Evolutionary conservation across 495 filamentous ascomycete species (phyloP).

Genomic region (Xeromyces bisporus): DNA sequence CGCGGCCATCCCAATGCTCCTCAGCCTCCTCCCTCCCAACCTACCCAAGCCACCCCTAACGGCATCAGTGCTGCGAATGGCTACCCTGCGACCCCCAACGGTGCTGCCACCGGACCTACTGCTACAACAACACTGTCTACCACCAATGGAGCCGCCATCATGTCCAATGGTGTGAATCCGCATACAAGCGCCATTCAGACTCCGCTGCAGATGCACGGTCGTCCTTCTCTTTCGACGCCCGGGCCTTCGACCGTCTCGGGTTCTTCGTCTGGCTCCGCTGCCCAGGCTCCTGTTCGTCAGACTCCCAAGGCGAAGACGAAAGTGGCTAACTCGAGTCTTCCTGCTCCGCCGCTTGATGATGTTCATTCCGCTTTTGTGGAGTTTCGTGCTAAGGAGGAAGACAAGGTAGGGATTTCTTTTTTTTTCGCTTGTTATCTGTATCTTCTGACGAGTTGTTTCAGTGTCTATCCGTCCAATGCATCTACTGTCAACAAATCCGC

Average conservation of each 20-base stretch:
- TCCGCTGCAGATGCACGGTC: conserved; percentile 23
- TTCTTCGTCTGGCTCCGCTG: conserved; percentile 15
- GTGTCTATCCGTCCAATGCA: conserved; percentile 41
- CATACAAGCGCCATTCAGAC: conserved; percentile 30
- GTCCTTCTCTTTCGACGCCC: conserved; percentile 23
- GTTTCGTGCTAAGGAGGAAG: conserved; percentile 40
- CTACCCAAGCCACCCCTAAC: conserved; percentile 23
- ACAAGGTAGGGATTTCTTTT: conserved; percentile 25
- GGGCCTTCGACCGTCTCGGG: conserved; percentile 14
- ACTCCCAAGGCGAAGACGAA: conserved; percentile 31
- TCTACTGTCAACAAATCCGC: conserved; percentile 40
- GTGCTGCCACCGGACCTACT: conserved; percentile 15
- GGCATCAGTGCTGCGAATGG: conserved; percentile 29
- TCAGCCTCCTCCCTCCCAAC: conserved; percentile 22
- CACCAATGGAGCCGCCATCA: conserved; percentile 22
- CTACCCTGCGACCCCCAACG: conserved; percentile 29
- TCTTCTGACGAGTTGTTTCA: conserved; percentile 5
- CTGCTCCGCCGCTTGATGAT: conserved; percentile 32
- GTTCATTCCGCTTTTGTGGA: conserved; percentile 40
- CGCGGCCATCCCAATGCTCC: conserved; percentile 29
- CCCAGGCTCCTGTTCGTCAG: conserved; percentile 16
- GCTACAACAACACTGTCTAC: conserved; percentile 19
- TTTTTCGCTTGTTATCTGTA: not conserved
- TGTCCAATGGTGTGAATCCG: conserved; percentile 30
- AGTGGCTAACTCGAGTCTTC: conserved; percentile 20